Base-by-base conservation (phyloP, 2,329 filamentous ascomycete species). In the Xylariaceae sp. region DNA sequence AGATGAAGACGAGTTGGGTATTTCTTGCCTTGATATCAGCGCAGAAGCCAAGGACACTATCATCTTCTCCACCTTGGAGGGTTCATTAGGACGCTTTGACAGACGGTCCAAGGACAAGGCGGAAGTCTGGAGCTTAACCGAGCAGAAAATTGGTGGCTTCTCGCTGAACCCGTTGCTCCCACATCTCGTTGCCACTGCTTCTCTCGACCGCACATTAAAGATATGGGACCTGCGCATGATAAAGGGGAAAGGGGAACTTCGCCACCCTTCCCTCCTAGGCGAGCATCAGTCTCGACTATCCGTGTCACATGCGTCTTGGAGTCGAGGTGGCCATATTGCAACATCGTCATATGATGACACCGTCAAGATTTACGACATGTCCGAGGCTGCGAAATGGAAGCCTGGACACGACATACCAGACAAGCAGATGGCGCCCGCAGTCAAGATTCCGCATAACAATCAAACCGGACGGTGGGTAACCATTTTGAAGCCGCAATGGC, bases 81-180 rank as follows among this genome's bases (percentile, higher is more conserved):
- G 94, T 1, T 79, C 78, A 0, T 86, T 97, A 23, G 92, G 92
- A 0, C 85, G 88, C 1, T 86, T 94, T 66, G 94, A 99, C 66
- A 80, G 88, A 49, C 85, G 93, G 6, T 79, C 81, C 0, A 75
- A 78, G 0, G 71, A 74, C 6, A 78, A 84, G 2, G 80, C 82
- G 0, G 83, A 91, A 13, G 75, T 89, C 1, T 95, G 91, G 82
- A 80, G 84, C 7, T 76, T 97, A 0, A 89, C 87, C 0, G 92
- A 95, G 47, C 92, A 96, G 71, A 99, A 99, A 68, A 97, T 99
- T 48, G 94, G 94, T 15, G 94, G 94, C 0, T 97, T 97, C 72
- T 89, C 87, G 0, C 73, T 97, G 2, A 87, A 95, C 64, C 93
- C 94, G 0, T 71, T 86, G 0, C 82, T 91, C 2, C 86, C 92